These are phyloP conservation scores for Ophiostoma perfectum DNA, from an alignment of 2,329 filamentous ascomycete species.

Conservation along the genomic window DNA sequence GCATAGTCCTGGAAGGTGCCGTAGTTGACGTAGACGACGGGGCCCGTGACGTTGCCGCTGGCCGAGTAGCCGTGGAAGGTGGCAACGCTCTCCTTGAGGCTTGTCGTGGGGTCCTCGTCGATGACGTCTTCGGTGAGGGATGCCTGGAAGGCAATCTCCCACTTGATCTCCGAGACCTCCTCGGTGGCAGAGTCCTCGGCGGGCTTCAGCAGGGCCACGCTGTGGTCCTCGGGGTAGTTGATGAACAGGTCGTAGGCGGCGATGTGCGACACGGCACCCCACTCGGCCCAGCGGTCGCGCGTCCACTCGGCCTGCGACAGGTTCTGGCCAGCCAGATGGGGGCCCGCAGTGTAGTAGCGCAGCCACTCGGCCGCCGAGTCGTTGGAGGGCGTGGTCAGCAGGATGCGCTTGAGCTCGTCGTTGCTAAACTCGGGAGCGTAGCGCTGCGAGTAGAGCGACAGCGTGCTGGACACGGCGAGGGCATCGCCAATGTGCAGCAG, in stretches of 20 bases:
- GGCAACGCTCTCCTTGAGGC: slow-evolving; percentile 66
- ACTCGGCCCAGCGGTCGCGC: slow-evolving; percentile 64
- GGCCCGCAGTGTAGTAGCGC: slow-evolving; percentile 69
- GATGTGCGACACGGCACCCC: slow-evolving; percentile 60
- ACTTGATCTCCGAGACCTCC: slow-evolving; percentile 32
- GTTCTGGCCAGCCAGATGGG: slow-evolving; percentile 73
- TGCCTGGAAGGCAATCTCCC: slow-evolving; percentile 69
- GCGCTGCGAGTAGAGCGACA: slow-evolving; percentile 20
- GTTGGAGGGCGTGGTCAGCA: slow-evolving; percentile 54
- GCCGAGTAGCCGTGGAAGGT: slow-evolving; percentile 95
- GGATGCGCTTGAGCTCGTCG: slow-evolving; percentile 47
- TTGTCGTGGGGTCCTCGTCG: slow-evolving; percentile 73
- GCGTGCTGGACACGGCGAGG: slow-evolving; percentile 13
- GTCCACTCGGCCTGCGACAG: slow-evolving; percentile 70
- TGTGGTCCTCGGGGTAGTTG: slow-evolving; percentile 69
- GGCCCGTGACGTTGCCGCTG: slow-evolving; percentile 81
- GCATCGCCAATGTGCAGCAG: slow-evolving; percentile 8
- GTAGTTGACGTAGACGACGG: slow-evolving; percentile 86
- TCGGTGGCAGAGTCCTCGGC: slow-evolving; percentile 28
- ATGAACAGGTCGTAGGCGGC: slow-evolving; percentile 70
- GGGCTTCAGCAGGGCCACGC: slow-evolving; percentile 59
- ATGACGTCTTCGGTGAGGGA: slow-evolving; percentile 78
- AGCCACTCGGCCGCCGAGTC: slow-evolving; percentile 64
- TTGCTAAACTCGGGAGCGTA: slow-evolving; percentile 29
- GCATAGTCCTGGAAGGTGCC: slow-evolving; percentile 82